Conservation (phyloP, 768 basidiomycete species). For the Leccinum pellstonianum region DNA sequence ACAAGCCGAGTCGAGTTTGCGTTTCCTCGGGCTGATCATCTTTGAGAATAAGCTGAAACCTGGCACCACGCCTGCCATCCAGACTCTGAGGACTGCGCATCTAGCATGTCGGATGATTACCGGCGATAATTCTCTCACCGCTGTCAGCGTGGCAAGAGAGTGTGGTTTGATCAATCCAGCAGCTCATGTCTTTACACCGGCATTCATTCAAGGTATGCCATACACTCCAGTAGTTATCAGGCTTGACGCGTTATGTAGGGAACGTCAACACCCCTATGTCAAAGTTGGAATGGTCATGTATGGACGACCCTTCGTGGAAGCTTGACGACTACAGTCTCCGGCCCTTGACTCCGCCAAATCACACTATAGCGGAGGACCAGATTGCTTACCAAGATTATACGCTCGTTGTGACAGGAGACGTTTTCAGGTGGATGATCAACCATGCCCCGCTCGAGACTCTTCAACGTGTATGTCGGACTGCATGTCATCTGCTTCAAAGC, state of each 20-base stretch:
- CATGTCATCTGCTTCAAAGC: not conserved
- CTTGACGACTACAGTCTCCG: conserved; percentile 88
- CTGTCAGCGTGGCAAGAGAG: conserved; percentile 94
- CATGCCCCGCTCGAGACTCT: conserved; percentile 91
- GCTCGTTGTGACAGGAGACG: conserved; percentile 89
- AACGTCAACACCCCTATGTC: conserved; percentile 52
- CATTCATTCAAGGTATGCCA: conserved; percentile 65
- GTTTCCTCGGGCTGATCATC: conserved; percentile 92
- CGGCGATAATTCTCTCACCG: conserved; percentile 95
- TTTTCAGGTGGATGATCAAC: conserved; percentile 98
- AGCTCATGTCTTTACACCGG: conserved; percentile 84
- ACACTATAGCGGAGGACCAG: conserved; percentile 68
- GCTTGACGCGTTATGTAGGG: conserved; percentile 39
- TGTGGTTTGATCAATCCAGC: conserved; percentile 86
- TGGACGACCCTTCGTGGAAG: conserved; percentile 83
- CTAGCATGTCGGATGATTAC: conserved; percentile 97
- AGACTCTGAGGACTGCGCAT: conserved; percentile 84
- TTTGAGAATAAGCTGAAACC: conserved; percentile 98
- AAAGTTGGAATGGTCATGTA: conserved; percentile 84
- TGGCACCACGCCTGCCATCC: conserved; percentile 87
- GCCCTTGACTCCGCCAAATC: conserved; percentile 70
- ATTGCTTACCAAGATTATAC: conserved; percentile 84
- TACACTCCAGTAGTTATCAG: not conserved
- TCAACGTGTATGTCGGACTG: conserved; percentile 60
- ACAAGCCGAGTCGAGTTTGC: conserved; percentile 86